A percentile compares a stretch with the other conserved stretches of the same genome.
Evolutionary conservation across 1,284 basidiomycete species (phyloP).

Genomic region (Ustilago nuda): DNA sequence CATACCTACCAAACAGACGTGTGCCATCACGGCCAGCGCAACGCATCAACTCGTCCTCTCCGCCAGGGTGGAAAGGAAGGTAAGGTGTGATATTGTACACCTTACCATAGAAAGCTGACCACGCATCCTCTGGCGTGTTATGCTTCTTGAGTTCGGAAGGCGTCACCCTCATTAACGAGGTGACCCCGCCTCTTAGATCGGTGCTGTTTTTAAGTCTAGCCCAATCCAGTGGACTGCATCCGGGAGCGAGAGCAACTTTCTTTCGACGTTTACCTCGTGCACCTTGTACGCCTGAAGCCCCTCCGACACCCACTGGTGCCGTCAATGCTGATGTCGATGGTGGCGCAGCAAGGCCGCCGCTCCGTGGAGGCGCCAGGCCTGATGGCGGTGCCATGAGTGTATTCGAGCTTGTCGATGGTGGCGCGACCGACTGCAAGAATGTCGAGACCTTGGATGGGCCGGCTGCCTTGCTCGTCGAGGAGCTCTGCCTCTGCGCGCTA

Average conservation of each 20-base stretch:
- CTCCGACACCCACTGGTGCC: constrained; percentile 56
- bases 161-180: constrained; percentile 76
- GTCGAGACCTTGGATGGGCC: constrained; percentile 12
- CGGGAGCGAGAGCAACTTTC: constrained; percentile 91
- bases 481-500: constrained; percentile 78
- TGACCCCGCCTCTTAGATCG: constrained; percentile 50
- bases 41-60: constrained; percentile 93
- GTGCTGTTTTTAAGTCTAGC: constrained; percentile 81
- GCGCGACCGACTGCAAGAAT: constrained; percentile 32
- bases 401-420: constrained; percentile 23
- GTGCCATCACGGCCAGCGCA: constrained; percentile 94
- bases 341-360: constrained; percentile 43
- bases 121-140: constrained; percentile 86
- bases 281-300: constrained; percentile 42
- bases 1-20: constrained; percentile 83
- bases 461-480: constrained; percentile 43
- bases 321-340: constrained; percentile 56
- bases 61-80: constrained; percentile 91
- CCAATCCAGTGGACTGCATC: constrained; percentile 94
- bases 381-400: constrained; percentile 44
- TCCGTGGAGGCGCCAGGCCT: constrained; percentile 42
- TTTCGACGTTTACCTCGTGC: constrained; percentile 35
- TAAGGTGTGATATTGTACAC: constrained; percentile 98
- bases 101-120: constrained; percentile 91
- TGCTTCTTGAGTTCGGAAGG: constrained; percentile 86